phyloP scores from a whole-genome alignment of 2,329 filamentous ascomycete genomes.

The Fusarium verticillioides region DNA sequence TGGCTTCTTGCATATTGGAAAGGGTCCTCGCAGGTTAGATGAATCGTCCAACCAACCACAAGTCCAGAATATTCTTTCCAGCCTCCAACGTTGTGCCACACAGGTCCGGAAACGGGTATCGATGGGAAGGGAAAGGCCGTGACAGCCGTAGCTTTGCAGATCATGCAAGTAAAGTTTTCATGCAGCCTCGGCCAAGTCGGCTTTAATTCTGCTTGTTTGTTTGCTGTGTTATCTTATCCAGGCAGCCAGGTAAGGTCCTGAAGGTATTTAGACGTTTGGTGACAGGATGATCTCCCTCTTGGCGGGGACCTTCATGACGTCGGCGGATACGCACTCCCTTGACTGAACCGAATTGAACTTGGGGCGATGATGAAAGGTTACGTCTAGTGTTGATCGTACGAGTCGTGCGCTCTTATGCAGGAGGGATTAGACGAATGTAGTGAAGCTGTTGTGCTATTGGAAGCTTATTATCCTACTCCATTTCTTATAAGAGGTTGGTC shows the following conservation, averaged over 20 bases:
- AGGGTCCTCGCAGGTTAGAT: background rate
- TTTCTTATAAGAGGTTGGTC: conserved; percentile 37
- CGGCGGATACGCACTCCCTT: conserved; percentile 16
- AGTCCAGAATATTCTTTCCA: conserved; percentile 17
- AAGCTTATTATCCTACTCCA: conserved; percentile 11
- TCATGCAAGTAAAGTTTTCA: conserved; percentile 6
- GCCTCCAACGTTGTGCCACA: conserved; percentile 16
- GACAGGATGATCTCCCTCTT: background rate
- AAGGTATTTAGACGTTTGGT: background rate
- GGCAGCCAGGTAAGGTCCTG: background rate
- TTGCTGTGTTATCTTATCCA: background rate
- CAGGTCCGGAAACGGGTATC: conserved; percentile 20
- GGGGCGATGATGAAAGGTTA: conserved; percentile 11
- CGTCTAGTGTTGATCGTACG: background rate
- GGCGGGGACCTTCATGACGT: conserved; percentile 24
- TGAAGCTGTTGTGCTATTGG: conserved; percentile 24
- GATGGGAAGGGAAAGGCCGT: conserved; percentile 11
- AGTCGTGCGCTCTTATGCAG: background rate
- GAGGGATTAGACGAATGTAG: background rate
- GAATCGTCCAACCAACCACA: conserved; percentile 30
- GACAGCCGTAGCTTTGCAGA: conserved; percentile 23
- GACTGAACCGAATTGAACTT: background rate
- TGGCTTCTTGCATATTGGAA: conserved; percentile 6
- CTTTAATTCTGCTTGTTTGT: background rate
- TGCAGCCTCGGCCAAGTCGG: background rate